phyloP scores from a whole-genome alignment of 306 rosid genomes.

The Vicia faba region DNA sequence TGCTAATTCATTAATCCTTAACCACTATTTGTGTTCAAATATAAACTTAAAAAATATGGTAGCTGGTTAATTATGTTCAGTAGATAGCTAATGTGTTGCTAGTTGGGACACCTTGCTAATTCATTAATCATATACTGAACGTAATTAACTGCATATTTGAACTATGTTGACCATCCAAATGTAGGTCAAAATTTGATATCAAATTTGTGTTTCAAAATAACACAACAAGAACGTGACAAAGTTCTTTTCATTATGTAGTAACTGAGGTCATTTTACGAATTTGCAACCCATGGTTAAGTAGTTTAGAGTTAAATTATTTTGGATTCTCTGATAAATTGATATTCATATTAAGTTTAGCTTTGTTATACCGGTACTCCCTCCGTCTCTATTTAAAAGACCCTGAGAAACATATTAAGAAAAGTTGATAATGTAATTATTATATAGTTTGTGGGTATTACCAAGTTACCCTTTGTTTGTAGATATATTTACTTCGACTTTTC shows the following conservation, averaged over 20 bases:
- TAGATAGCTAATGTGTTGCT: neutral
- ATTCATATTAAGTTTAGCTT: constrained; percentile 18
- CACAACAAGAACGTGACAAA: neutral
- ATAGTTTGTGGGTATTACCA: too few relatives aligned
- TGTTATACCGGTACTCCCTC: neutral
- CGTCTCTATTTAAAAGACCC: too few relatives aligned
- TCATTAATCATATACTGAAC: neutral
- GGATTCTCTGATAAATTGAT: constrained; percentile 15
- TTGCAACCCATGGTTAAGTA: constrained; percentile 13
- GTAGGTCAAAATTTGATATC: neutral
- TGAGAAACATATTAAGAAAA: too few relatives aligned
- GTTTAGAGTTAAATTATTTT: constrained; percentile 18
- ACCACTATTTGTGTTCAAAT: neutral
- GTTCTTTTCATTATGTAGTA: constrained; percentile 12
- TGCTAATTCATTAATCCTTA: neutral
- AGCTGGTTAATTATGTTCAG: neutral
- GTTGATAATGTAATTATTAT: too few relatives aligned
- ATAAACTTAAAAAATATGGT: neutral
- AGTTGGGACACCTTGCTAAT: neutral
- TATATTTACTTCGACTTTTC: too few relatives aligned
- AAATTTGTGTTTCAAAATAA: neutral
- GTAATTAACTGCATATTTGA: neutral
- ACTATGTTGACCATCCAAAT: neutral
- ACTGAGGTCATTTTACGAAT: neutral
- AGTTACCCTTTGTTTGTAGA: too few relatives aligned